Evolutionary conservation across 352 stramenopile genomes (phyloP), one percentile per base, ranked within the genome.

Genomic region (Globisporangium paroecandrum): DNA sequence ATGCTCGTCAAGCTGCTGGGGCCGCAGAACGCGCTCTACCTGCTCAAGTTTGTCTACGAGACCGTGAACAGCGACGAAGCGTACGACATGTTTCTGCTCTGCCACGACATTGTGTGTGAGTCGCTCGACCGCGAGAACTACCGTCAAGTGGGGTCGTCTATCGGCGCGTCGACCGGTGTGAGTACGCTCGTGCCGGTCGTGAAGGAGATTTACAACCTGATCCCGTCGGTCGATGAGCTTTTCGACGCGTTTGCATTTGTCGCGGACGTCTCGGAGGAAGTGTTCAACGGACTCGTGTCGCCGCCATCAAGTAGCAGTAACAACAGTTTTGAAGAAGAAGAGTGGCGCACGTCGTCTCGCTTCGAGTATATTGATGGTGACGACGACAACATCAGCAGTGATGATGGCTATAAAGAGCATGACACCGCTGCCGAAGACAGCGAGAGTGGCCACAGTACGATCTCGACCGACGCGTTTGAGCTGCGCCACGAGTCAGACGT

Each of bases 31-130:
- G 85, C 83, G 15, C 85, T 90, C 56, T 88, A 89, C 66, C 22
- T 91, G 54, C 69, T 93, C 32, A 89, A 91, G 66, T 87, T 72
- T 60, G 62, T 85, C 38, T 90, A 92, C 71, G 81, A 93, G 72
- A 83, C 78, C 0, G 71, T 91, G 29, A 90, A 91, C 68, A 92
- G 83, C 41, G 85, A 93, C 54, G 85, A 91, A 72, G 72, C 77
- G 6, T 77, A 89, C 64, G 85, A 93, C 58, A 69, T 76, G 12
- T 87, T 93, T 46, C 62, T 91, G 61, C 51, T 92, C 13, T 90
- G 81, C 64, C 75, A 83, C 27, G 85, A 93, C 55, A 43, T 93
- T 24, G 56, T 83, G 34, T 70, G 86, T 22, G 83, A 93, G 60
- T 85, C 78, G 9, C 58, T 90, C 10, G 73, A 91, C 69, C 63